These are phyloP conservation scores for Coemansia sp. DNA, from an alignment of 192 early-diverging fungal genomes.

Conservation along the genomic window DNA sequence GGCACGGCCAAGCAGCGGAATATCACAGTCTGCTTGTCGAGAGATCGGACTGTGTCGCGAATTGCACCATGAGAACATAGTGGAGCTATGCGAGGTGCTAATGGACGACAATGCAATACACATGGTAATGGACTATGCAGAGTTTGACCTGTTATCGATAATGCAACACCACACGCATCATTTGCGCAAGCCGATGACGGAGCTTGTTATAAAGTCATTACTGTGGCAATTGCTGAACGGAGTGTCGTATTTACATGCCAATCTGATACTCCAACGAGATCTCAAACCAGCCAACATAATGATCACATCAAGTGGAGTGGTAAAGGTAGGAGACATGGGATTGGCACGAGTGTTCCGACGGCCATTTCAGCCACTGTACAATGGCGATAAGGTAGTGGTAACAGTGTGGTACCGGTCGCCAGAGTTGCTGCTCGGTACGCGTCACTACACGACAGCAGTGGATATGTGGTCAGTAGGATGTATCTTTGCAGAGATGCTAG, in stretches of 20 bases:
- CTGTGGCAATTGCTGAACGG: constrained; percentile 89
- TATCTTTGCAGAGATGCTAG: constrained; percentile 91
- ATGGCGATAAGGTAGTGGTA: constrained; percentile 83
- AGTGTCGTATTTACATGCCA: constrained; percentile 81
- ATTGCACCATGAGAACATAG: constrained; percentile 84
- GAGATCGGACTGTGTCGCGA: constrained; percentile 94
- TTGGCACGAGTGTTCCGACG: constrained; percentile 77
- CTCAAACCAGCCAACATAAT: constrained; percentile 95
- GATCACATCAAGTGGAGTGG: constrained; percentile 80
- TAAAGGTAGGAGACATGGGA: constrained; percentile 95
- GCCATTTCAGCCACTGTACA: constrained; percentile 77
- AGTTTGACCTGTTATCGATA: constrained; percentile 88
- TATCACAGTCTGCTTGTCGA: constrained; percentile 91
- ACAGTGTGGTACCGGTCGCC: constrained; percentile 98
- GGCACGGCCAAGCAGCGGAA: constrained; percentile 61
- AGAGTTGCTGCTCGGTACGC: constrained; percentile 82
- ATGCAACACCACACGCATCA: constrained; percentile 84
- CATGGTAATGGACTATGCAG: constrained; percentile 97
- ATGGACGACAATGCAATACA: constrained; percentile 91
- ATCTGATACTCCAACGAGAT: constrained; percentile 85
- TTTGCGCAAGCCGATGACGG: constrained; percentile 76
- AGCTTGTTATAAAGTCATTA: constrained; percentile 83
- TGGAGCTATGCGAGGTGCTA: constrained; percentile 83
- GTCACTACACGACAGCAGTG: constrained; percentile 85
- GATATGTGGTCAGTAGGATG: constrained; percentile 83